Base-by-base conservation (phyloP, 805 yeast genomes). In the Kodamaea restingae region DNA sequence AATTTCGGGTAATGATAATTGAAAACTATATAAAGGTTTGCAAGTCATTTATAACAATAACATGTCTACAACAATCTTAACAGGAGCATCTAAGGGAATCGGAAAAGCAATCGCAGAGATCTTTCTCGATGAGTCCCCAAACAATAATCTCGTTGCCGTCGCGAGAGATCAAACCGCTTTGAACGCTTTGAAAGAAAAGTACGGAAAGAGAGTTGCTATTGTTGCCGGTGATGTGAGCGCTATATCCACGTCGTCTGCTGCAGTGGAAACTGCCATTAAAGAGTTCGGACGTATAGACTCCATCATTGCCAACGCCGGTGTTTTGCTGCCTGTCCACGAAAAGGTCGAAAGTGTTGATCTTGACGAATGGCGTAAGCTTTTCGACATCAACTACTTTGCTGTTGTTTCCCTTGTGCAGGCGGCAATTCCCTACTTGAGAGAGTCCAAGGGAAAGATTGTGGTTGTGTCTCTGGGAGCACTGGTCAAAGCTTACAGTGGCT, bases 401-500 rank as follows among this genome's bases (percentile, higher is more conserved):
- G 73, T 82, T 3, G 83, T 88, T 4, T 71, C 72, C 2, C 65
- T 88, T 47, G 75, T 82, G 8, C 58, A 65, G 38, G 52, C 61
- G 25, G 62, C 84, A 0, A 58, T 85, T 33, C 88, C 91, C 0
- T 64, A 73, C 26, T 64, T 91, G 46, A 61, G 75, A 27, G 57
- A 66, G 36, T 46, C 78, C 3, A 62, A 72, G 10, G 95, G 95
- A 0, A 73, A 68, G 30, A 70, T 84, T 26, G 68, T 91, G n/a
- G 78, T 83, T 40, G 96, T 90, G 0, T 84, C 95, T 14, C 86
- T 95, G 2, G 97, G 96, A 4, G 97, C 98, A 1, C 74, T 95
- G 14, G 71, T 73, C 1, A 74, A 70, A 38, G 65, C 80, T 14
- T 69, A 60, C 44, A 55, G 70, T 45, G 93, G 88, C 0, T 91